These are phyloP conservation scores for Mrakia blollopis DNA, from an alignment of 768 basidiomycete genomes.

Conservation along the genomic window DNA sequence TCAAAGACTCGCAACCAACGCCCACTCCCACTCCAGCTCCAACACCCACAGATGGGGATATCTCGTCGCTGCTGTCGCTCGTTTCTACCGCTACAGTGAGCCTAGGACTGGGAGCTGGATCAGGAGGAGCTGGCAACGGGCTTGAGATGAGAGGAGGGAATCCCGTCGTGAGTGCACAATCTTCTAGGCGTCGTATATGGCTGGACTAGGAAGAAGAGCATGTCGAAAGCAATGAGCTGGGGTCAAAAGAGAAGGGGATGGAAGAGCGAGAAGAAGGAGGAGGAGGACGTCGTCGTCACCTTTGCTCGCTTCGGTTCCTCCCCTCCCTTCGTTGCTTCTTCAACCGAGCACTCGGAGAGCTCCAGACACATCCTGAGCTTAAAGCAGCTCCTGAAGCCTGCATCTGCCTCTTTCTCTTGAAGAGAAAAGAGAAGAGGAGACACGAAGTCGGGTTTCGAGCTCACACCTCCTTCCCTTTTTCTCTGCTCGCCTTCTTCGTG, in stretches of 20 bases:
- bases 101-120: neutral
- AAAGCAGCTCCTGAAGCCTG: too few relatives aligned
- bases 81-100: neutral
- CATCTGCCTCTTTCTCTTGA: too few relatives aligned
- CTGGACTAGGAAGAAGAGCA: neutral
- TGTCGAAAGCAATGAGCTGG: too few relatives aligned
- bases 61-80: neutral
- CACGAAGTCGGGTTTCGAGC: neutral
- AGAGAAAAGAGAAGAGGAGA: neutral
- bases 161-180: neutral
- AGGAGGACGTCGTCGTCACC: neutral
- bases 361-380: too few relatives aligned
- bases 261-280: neutral
- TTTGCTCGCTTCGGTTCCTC: neutral
- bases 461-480: neutral
- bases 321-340: too few relatives aligned
- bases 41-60: neutral
- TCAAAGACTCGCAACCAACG: neutral
- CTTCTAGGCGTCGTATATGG: neutral
- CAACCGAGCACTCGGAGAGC: too few relatives aligned
- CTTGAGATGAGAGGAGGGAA: constrained; percentile 5
- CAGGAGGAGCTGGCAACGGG: neutral
- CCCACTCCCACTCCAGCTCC: neutral
- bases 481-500: neutral
- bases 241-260: too few relatives aligned